Evolutionary conservation across 2,329 filamentous ascomycete species (phyloP).

Genomic region (Cercospora sp.): DNA sequence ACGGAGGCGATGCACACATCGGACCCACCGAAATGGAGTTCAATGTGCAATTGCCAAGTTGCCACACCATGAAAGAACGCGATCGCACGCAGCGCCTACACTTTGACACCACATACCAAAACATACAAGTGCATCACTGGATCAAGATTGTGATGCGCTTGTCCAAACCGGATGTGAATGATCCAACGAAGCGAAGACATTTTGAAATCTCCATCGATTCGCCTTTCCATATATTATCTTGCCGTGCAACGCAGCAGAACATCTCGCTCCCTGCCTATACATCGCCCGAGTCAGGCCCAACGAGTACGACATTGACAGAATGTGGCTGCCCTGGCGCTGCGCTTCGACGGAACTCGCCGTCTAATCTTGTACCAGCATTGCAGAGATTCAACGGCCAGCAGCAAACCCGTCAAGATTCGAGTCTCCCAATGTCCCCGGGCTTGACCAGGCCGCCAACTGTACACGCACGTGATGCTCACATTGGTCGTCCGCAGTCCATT

Average conservation of each 20-base stretch:
- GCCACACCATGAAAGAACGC: constrained; percentile 75
- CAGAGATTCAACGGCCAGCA: constrained; percentile 53
- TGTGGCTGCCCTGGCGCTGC: constrained; percentile 70
- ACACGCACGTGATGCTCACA: constrained; percentile 35
- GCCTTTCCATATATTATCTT: constrained; percentile 89
- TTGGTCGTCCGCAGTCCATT: constrained; percentile 29
- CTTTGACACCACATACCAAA: constrained; percentile 90
- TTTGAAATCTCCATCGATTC: constrained; percentile 97
- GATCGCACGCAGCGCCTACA: constrained; percentile 68
- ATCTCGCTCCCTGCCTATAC: constrained; percentile 82
- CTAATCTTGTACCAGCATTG: constrained; percentile 57
- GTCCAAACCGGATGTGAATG: constrained; percentile 76
- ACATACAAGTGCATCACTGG: constrained; percentile 93
- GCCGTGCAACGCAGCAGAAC: constrained; percentile 88
- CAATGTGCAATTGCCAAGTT: constrained; percentile 87
- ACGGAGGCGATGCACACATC: constrained; percentile 70
- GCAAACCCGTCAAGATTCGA: constrained; percentile 20
- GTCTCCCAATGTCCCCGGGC: constrained; percentile 41
- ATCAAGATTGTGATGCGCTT: constrained; percentile 97
- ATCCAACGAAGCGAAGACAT: constrained; percentile 77
- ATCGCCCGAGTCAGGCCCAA: constrained; percentile 44
- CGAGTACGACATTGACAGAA: constrained; percentile 46
- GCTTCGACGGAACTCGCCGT: constrained; percentile 48
- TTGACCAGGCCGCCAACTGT: constrained; percentile 55
- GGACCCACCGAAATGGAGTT: constrained; percentile 93